phyloP scores from a whole-genome alignment of 1,139 yeast genomes.

The Candida sp. region DNA sequence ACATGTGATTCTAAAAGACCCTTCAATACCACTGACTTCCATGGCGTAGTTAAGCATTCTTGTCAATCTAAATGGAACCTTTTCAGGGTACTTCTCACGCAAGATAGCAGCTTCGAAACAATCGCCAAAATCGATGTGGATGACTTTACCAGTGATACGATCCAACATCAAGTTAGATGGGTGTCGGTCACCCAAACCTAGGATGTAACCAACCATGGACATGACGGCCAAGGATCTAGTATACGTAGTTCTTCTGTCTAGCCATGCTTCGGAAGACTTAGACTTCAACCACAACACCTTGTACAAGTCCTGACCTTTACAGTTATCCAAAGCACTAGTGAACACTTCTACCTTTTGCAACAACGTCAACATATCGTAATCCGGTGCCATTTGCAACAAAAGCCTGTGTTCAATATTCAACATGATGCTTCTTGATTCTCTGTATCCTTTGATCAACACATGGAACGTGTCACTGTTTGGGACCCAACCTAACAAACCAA shows the following conservation, averaged over 20 bases:
- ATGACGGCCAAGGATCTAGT: slow-evolving; percentile 96
- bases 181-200: slow-evolving; percentile 98
- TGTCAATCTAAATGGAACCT: slow-evolving; percentile 96
- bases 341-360: slow-evolving; percentile 96
- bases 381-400: slow-evolving; percentile 99
- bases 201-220: slow-evolving; percentile 98
- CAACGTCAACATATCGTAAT: slow-evolving; percentile 86
- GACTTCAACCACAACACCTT: slow-evolving; percentile 97
- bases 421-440: slow-evolving; percentile 89
- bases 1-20: slow-evolving; percentile 94
- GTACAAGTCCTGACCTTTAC: slow-evolving; percentile 95
- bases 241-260: slow-evolving; percentile 95
- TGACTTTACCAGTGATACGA: slow-evolving; percentile 90
- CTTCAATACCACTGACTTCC: slow-evolving; percentile 99
- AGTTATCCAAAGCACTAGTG: slow-evolving; percentile 93
- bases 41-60: slow-evolving; percentile 98
- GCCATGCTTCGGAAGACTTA: slow-evolving; percentile 96
- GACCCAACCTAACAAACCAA: slow-evolving; percentile 98
- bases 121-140: slow-evolving; percentile 98
- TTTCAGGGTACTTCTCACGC: slow-evolving; percentile 97
- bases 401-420: slow-evolving; percentile 94
- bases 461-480: slow-evolving; percentile 98
- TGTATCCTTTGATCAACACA: slow-evolving; percentile 86
- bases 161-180: slow-evolving; percentile 98
- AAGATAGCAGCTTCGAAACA: slow-evolving; percentile 98